A percentile compares a stretch with the other conserved stretches of the same genome.
Evolutionary conservation across 2,329 filamentous ascomycete genomes (phyloP).

Genomic region (Colletotrichum siamense): DNA sequence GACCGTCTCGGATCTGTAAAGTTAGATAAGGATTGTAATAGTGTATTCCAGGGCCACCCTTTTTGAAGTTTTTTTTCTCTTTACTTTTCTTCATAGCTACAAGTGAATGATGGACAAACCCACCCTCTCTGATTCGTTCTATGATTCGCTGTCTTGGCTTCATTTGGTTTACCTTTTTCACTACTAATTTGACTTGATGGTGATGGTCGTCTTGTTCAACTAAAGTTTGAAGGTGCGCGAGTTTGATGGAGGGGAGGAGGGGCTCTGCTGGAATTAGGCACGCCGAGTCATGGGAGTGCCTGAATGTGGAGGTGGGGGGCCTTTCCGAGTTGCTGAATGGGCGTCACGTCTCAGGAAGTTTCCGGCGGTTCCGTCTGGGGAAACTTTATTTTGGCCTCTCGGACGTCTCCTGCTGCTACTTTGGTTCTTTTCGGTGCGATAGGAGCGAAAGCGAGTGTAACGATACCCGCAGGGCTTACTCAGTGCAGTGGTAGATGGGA

Average conservation of each 20-base stretch:
- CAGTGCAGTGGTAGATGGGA: rapidly evolving
- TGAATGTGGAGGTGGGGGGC: background rate
- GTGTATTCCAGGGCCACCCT: background rate
- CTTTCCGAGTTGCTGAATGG: background rate
- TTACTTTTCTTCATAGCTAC: background rate
- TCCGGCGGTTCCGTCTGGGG: background rate
- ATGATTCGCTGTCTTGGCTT: background rate
- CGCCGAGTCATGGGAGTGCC: background rate
- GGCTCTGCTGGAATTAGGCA: background rate
- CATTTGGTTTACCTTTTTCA: background rate
- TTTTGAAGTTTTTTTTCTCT: background rate
- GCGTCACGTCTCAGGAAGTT: background rate
- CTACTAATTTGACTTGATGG: background rate
- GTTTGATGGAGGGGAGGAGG: background rate
- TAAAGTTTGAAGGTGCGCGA: background rate
- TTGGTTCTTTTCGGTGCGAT: background rate
- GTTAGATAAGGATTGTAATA: background rate
- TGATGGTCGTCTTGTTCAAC: background rate
- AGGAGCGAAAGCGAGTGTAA: background rate
- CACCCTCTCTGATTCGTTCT: background rate
- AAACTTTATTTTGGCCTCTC: background rate
- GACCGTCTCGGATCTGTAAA: background rate
- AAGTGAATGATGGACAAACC: background rate
- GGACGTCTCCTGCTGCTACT: background rate
- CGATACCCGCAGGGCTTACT: background rate